Percentiles rank a stretch among this genome's conserved stretches.
Evolutionary conservation across 805 yeast genomes (phyloP).

Genomic region (Lachancea quebecensis): DNA sequence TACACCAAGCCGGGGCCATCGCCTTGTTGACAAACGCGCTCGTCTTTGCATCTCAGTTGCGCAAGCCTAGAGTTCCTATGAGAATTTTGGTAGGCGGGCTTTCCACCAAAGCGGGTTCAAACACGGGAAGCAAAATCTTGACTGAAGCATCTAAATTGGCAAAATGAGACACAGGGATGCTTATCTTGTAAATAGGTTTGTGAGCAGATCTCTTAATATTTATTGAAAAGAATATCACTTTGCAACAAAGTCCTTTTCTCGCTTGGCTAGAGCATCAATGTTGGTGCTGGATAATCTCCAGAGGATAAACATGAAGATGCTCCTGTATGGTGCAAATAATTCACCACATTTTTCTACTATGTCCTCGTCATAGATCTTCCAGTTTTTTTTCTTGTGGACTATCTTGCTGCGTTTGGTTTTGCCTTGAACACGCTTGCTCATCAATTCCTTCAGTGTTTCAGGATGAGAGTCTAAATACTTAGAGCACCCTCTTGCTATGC

Average conservation of each 20-base stretch:
- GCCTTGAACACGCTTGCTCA: constrained; percentile 32
- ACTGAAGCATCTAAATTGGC: constrained; percentile 33
- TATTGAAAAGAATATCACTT: neutral
- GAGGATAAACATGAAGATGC: constrained; percentile 59
- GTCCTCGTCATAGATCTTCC: constrained; percentile 62
- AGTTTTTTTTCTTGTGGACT: constrained; percentile 45
- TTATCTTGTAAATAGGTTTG: constrained; percentile 5
- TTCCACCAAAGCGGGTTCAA: constrained; percentile 24
- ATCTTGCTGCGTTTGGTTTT: constrained; percentile 30
- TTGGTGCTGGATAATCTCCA: constrained; percentile 66
- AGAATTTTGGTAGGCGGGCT: constrained; percentile 33
- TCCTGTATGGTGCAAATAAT: constrained; percentile 56
- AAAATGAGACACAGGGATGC: constrained; percentile 6
- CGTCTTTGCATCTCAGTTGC: constrained; percentile 49
- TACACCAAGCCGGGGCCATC: constrained; percentile 95
- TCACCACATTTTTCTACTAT: constrained; percentile 49
- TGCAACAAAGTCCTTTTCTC: constrained; percentile 21
- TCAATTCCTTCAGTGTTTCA: constrained; percentile 39
- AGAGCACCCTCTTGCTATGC: constrained; percentile 76
- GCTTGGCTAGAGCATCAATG: constrained; percentile 38
- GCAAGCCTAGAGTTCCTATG: constrained; percentile 47
- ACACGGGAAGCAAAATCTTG: constrained; percentile 29
- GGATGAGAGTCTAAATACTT: constrained; percentile 52
- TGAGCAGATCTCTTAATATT: neutral
- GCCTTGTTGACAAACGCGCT: constrained; percentile 79